Evolutionary conservation across 2,329 filamentous ascomycete genomes (phyloP).

Genomic region (Botrytis fragariae): DNA sequence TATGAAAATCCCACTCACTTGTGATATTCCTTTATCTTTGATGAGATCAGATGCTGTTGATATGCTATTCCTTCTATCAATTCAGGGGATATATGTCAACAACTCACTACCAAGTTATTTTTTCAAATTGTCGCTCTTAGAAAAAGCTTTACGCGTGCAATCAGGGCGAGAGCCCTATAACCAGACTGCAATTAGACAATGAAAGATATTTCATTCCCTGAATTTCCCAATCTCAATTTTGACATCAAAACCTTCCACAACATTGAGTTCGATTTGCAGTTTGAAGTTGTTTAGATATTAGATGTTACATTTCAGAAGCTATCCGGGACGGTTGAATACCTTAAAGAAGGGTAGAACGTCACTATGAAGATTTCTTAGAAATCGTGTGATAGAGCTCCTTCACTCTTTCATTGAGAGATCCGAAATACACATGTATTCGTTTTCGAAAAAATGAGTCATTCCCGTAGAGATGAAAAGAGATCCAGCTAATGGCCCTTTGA

Average conservation of each 20-base stretch:
- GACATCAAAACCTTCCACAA: accelerated
- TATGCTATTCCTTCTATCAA: background rate
- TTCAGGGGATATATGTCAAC: background rate
- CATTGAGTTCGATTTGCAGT: background rate
- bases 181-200: background rate
- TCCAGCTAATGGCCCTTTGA: accelerated
- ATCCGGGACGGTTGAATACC: background rate
- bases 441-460: accelerated
- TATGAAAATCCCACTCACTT: background rate
- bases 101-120: too few relatives aligned
- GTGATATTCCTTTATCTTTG: background rate
- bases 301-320: background rate
- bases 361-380: background rate
- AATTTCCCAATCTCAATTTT: background rate
- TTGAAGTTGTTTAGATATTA: background rate
- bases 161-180: too few relatives aligned
- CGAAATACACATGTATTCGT: accelerated
- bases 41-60: background rate
- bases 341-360: background rate
- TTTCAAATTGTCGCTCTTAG: too few relatives aligned
- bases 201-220: background rate
- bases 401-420: background rate
- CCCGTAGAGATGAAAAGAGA: background rate
- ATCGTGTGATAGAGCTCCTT: background rate
- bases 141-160: too few relatives aligned